Evolutionary conservation across 2,329 filamentous ascomycete species (phyloP).

Genomic region (Zymoseptoria brevis): DNA sequence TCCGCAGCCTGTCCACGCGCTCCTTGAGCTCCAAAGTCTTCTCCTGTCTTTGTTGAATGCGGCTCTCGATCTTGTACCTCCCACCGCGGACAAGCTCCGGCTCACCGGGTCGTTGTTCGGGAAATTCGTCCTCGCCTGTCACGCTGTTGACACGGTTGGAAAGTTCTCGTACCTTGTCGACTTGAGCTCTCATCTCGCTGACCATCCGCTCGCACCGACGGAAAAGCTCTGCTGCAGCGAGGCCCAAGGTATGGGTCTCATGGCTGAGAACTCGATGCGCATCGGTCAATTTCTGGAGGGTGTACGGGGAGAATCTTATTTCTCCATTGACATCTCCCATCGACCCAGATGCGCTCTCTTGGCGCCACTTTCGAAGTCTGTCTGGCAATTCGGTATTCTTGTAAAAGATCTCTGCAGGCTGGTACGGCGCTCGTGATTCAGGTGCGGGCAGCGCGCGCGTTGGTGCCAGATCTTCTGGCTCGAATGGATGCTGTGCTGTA

Average conservation of each 20-base stretch:
- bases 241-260: conserved; percentile 61
- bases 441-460: conserved; percentile 33
- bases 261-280: conserved; percentile 62
- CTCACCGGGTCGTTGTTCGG: conserved; percentile 35
- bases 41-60: conserved; percentile 47
- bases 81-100: conserved; percentile 18
- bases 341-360: conserved; percentile 11
- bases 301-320: conserved; percentile 61
- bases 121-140: conserved; percentile 47
- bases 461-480: conserved; percentile 13
- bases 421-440: conserved; percentile 52
- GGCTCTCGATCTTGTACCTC: conserved; percentile 48
- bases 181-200: conserved; percentile 59
- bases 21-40: conserved; percentile 51
- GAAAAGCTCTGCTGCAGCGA: conserved; percentile 66
- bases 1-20: conserved; percentile 53
- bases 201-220: conserved; percentile 61
- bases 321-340: conserved; percentile 56
- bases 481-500: conserved; percentile 51
- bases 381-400: conserved; percentile 48
- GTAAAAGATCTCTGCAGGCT: conserved; percentile 50
- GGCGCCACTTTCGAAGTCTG: conserved; percentile 30
- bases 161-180: conserved; percentile 58
- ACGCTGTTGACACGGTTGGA: conserved; percentile 59
- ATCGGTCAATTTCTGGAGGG: conserved; percentile 63